Evolutionary conservation across 1,139 yeast species (phyloP).

Genomic region (Saccharomyces uvarum): DNA sequence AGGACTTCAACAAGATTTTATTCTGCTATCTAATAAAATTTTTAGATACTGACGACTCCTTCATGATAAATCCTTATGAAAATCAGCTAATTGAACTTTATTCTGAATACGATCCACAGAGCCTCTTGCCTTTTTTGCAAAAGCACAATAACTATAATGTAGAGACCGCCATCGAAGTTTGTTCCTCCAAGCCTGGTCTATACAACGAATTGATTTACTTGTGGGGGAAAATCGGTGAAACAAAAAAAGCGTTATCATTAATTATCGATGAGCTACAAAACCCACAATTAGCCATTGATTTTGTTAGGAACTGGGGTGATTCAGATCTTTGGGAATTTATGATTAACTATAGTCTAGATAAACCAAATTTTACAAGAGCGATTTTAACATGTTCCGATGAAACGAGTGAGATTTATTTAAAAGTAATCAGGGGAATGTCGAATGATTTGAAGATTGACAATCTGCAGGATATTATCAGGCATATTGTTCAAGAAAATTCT

Average conservation of each 20-base stretch:
- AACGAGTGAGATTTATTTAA: constrained; percentile 54
- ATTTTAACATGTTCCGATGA: constrained; percentile 65
- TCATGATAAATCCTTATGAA: constrained; percentile 49
- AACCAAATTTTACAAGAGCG: constrained; percentile 68
- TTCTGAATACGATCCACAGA: constrained; percentile 46
- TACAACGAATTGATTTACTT: constrained; percentile 72
- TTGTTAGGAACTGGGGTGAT: constrained; percentile 66
- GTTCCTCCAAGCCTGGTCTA: constrained; percentile 44
- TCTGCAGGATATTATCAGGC: constrained; percentile 51
- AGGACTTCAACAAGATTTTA: constrained; percentile 45
- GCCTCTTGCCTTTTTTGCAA: constrained; percentile 50
- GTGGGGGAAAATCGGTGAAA: constrained; percentile 77
- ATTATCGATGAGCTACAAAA: constrained; percentile 72
- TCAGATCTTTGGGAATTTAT: constrained; percentile 72
- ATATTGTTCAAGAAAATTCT: constrained; percentile 60
- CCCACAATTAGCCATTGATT: constrained; percentile 72
- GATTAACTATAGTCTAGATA: constrained; percentile 59
- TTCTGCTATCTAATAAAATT: constrained; percentile 54
- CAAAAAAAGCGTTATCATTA: constrained; percentile 62
- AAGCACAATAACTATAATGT: constrained; percentile 51
- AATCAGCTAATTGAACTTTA: constrained; percentile 59
- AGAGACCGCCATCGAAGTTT: constrained; percentile 56
- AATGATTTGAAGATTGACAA: constrained; percentile 55
- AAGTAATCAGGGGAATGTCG: constrained; percentile 61
- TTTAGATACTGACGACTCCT: constrained; percentile 43